Base-by-base conservation (phyloP, 2,329 filamentous ascomycete genomes). In the Penicillium frequentans region DNA sequence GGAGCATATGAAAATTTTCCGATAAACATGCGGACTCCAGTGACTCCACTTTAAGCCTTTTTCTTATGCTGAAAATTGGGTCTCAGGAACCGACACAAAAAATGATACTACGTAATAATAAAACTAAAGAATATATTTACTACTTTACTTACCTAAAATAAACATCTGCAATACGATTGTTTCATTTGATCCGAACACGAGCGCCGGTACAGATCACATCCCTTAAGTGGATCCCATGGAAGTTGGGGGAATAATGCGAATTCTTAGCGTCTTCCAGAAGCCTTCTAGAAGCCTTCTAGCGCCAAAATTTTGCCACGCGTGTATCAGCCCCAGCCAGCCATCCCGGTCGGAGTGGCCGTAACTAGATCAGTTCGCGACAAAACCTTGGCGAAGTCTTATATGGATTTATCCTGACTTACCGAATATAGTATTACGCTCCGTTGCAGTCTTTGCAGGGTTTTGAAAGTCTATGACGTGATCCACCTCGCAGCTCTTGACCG, bases 271-370 rank as follows among this genome's bases (percentile, higher is more conserved):
- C 42, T 72, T 72, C 69, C 45, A 64, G 62, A 70, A 68, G 49
- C 29, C 44, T 73, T 73, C 71, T 66, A 54, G 68, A 72, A 70
- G 53, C 45, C 46, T 71, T 72, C 70, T 72, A 68, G 70, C 56
- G 63, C 35, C 33, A 26, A 24, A 50, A 21, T 26, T 45, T 45
- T 21, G 62, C 58, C 58, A 59, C 52, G 45, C 53, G 49, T 55
- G 54, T 54, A 56, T 33, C 23, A 19, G 45, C 29, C 24, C 44
- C 46, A 48, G 47, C 51, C 54, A 52, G 53, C 58, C 53, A 59
- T 48, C 29, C 21, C 46, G 16, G 7, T 29, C 47, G 35, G 24
- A 50, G 16, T 29, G 33, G 33, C 48, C 48, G 48, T 42, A 14
- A 47, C 11, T 47, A 24, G 29, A 27, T 45, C 43, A 27, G 23